Evolutionary conservation across 306 rosid genomes (phyloP).

Genomic region (Arachis hypogaea): DNA sequence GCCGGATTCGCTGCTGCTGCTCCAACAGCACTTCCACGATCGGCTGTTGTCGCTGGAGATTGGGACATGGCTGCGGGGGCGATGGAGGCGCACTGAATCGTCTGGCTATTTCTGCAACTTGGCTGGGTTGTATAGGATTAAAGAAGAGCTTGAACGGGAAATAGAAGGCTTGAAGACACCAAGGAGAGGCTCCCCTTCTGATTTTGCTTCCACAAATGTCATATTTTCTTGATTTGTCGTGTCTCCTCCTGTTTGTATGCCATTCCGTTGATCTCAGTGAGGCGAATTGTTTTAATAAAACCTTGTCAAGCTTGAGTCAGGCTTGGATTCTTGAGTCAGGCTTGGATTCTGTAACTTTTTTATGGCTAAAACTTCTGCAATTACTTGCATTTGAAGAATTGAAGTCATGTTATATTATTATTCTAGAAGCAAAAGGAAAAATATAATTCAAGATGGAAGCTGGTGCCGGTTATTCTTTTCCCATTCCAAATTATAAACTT

Average conservation of each 20-base stretch:
- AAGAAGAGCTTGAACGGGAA: too few relatives aligned
- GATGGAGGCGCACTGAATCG: too few relatives aligned
- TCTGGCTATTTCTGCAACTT: too few relatives aligned
- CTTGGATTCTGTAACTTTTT: constrained; percentile 14
- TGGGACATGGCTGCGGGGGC: too few relatives aligned
- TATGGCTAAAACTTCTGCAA: not conserved
- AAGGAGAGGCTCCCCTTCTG: too few relatives aligned
- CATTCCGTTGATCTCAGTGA: constrained; percentile 22
- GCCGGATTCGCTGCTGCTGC: too few relatives aligned
- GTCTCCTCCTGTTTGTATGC: not conserved
- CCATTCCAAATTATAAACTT: constrained; percentile 46
- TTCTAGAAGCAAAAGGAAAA: constrained; percentile 73
- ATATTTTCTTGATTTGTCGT: constrained; percentile 11
- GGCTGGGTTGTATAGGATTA: too few relatives aligned
- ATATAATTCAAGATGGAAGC: constrained; percentile 72
- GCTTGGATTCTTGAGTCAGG: not conserved
- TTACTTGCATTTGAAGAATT: not conserved
- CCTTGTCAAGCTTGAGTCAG: constrained; percentile 11
- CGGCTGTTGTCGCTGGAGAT: too few relatives aligned
- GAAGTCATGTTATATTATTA: constrained; percentile 34
- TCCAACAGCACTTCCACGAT: too few relatives aligned
- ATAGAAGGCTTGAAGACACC: too few relatives aligned
- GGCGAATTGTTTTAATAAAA: constrained; percentile 19
- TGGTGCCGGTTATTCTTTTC: constrained; percentile 53
- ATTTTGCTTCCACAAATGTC: not conserved